Evolutionary conservation across 108 stramenopile genomes (phyloP).

Genomic region (Cylindrotheca closterium): DNA sequence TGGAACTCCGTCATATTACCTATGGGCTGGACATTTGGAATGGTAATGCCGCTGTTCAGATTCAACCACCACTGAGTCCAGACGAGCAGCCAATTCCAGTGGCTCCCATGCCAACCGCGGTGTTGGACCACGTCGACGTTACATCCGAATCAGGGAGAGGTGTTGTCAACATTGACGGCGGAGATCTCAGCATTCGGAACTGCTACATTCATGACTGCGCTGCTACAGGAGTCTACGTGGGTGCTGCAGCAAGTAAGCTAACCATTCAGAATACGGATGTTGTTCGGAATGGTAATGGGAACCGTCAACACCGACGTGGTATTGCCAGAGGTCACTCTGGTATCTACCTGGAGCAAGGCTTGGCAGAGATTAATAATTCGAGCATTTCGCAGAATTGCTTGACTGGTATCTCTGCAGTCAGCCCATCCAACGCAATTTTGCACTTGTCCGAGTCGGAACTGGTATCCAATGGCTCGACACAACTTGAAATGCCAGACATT

Average conservation of each 20-base stretch:
- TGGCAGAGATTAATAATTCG: slow-evolving; percentile 61
- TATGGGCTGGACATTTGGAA: slow-evolving; percentile 81
- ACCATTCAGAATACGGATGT: slow-evolving; percentile 59
- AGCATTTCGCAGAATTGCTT: slow-evolving; percentile 74
- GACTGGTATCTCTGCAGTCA: slow-evolving; percentile 77
- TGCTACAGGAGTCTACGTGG: slow-evolving; percentile 81
- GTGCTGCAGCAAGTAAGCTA: slow-evolving; percentile 58
- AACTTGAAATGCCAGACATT: slow-evolving; percentile 69
- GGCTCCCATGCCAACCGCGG: slow-evolving; percentile 44
- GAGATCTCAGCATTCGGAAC: slow-evolving; percentile 36
- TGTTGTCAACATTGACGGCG: slow-evolving; percentile 79
- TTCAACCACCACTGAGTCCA: slow-evolving; percentile 54
- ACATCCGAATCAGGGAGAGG: slow-evolving; percentile 68
- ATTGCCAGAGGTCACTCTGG: slow-evolving; percentile 78
- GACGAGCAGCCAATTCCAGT: slow-evolving; percentile 31
- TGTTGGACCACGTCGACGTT: slow-evolving; percentile 53
- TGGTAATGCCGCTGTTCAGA: slow-evolving; percentile 80
- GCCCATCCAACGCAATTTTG: slow-evolving; percentile 66
- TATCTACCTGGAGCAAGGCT: slow-evolving; percentile 79
- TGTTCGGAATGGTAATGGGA: slow-evolving; percentile 71
- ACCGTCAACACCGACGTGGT: slow-evolving; percentile 47
- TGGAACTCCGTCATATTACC: slow-evolving; percentile 59
- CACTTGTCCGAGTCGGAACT: slow-evolving; percentile 57
- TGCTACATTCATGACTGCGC: slow-evolving; percentile 77
- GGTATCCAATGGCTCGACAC: slow-evolving; percentile 62